Conservation (phyloP, 768 basidiomycete species). For the Boletus insuetus region DNA sequence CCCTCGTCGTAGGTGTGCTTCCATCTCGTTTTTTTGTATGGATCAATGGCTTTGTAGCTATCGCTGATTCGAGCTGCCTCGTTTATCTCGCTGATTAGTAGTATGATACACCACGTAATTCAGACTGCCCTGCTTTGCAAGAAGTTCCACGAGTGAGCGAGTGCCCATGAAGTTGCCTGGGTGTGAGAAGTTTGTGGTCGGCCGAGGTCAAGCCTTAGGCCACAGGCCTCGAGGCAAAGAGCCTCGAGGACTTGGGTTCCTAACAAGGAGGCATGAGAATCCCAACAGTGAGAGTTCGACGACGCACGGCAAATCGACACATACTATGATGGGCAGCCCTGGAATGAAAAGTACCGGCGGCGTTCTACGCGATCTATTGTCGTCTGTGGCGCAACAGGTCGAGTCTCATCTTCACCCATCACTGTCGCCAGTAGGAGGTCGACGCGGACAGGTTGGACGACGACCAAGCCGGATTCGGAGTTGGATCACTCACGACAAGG, state of each 20-base stretch:
- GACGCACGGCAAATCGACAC: neutral
- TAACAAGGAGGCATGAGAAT: neutral
- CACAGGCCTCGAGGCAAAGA: conserved; percentile 13
- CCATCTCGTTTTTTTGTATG: neutral
- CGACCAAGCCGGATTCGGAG: conserved; percentile 15
- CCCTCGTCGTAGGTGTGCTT: neutral
- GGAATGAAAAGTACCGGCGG: neutral
- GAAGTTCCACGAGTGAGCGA: no score
- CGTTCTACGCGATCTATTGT: conserved; percentile 18
- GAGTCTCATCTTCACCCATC: conserved; percentile 19
- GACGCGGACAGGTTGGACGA: conserved; percentile 2
- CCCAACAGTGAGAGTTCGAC: neutral
- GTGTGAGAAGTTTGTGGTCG: neutral
- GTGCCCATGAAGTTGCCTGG: no score
- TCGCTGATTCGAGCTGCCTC: neutral
- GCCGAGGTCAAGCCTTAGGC: neutral
- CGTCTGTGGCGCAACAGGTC: conserved; percentile 25
- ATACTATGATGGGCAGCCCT: neutral
- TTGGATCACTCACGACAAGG: conserved; percentile 10
- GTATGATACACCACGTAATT: conserved; percentile 9
- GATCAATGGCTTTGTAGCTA: conserved; percentile 1
- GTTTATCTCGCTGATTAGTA: neutral
- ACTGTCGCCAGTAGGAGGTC: neutral
- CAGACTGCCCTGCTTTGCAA: neutral
- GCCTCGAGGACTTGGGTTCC: neutral